Base-by-base conservation (phyloP, 1,284 basidiomycete species). In the Stereum hirsutum region DNA sequence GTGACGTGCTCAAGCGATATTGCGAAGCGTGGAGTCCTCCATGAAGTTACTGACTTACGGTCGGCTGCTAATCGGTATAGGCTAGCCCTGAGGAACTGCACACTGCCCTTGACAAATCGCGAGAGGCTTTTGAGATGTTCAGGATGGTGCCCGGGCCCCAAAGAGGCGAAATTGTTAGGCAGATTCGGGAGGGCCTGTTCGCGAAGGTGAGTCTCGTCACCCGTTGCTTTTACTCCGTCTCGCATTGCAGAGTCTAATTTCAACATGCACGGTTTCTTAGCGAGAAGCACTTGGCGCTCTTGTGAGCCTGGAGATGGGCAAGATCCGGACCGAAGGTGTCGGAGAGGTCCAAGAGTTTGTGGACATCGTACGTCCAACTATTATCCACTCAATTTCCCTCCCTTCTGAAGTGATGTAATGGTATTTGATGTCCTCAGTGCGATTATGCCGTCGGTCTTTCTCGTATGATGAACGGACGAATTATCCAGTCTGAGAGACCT, bases 261-360 rank as follows among this genome's bases (percentile, higher is more conserved):
- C 30, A 37, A 26, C 12, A 37, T 12, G 10, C 32, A 6, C 12
- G 6, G 42, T 42, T 4, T 26, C 20, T 48, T 37, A 91, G 82
- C 74, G 84, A 35, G 78, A 85, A 44, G 86, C 76, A 27, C 72
- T 98, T 10, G 94, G 94, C 32, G 83, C 87, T 20, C 70, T 89
- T 19, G 76, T 89, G 6, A 84, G 87, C 31, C 69, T 94, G 15
- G 93, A 97, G 63, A 96, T 96, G 93, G 93, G 94, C 58, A 98
- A 98, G 66, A 93, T 96, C 52, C 75, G 73, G 54, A 84, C 85
- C n/a, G 93, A 97, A 60, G 93, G 92, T 26, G 72, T 84, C 36
- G 92, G 92, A 15, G 92, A 97, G 65, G 91, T 97, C 1, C 89
- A 93, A 58, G 91, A 96, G 65, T 93, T 94, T 53, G 77, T 97